Evolutionary conservation across 75 land plant genomes (phyloP).

Genomic region (Pseudotsuga menziesii): DNA sequence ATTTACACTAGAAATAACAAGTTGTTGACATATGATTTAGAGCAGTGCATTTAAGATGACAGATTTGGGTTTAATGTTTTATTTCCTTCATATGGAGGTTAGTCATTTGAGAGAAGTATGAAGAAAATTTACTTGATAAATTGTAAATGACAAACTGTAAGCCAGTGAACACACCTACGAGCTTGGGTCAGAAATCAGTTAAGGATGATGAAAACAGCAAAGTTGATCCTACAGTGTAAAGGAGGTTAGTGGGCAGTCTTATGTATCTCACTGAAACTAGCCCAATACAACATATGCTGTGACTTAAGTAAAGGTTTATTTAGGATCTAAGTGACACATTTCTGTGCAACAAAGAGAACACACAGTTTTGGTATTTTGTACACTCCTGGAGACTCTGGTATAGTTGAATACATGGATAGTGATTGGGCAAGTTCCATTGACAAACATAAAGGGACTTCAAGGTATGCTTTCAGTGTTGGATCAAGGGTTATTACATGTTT

Average conservation of each 20-base stretch:
- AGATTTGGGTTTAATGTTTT: too few relatives aligned
- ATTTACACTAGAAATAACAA: too few relatives aligned
- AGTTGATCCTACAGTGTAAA: too few relatives aligned
- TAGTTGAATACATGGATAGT: slow-evolving; percentile 17
- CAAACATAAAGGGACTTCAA: slow-evolving; percentile 10
- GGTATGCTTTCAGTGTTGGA: slow-evolving; percentile 12
- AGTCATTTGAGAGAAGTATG: too few relatives aligned
- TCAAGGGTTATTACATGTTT: slow-evolving; percentile 7
- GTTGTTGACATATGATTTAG: too few relatives aligned
- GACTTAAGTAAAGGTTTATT: slow-evolving; percentile 19
- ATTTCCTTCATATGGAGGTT: too few relatives aligned
- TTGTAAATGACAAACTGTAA: too few relatives aligned
- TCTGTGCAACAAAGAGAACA: slow-evolving; percentile 14
- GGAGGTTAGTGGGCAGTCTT: neutral
- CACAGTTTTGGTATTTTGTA: slow-evolving; percentile 7
- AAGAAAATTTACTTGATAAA: too few relatives aligned
- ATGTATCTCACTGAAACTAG: slow-evolving; percentile 15
- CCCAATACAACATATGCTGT: slow-evolving; percentile 19
- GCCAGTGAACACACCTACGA: too few relatives aligned
- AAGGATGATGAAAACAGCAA: too few relatives aligned
- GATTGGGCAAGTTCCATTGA: slow-evolving; percentile 22
- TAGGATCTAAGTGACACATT: slow-evolving; percentile 18
- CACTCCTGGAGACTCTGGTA: neutral
- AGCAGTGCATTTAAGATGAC: too few relatives aligned
- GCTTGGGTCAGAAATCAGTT: too few relatives aligned